Evolutionary conservation across 768 basidiomycete species (phyloP).

Genomic region (Russula lepida): DNA sequence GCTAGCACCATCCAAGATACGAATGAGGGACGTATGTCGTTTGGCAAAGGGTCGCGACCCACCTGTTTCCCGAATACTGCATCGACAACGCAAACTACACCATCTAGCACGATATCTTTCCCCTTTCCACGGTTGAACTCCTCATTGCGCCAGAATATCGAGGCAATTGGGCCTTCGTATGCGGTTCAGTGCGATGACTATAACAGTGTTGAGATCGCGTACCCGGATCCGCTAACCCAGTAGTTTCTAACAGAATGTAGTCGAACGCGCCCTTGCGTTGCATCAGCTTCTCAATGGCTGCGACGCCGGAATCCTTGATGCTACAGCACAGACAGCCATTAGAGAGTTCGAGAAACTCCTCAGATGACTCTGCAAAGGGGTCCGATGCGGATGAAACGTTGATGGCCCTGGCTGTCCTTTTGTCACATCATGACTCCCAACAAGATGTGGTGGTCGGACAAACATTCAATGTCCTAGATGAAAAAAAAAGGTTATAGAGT

Average conservation of each 20-base stretch:
- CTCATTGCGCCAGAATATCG: constrained; percentile 83
- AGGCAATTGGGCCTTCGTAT: constrained; percentile 66
- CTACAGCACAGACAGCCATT: constrained; percentile 99
- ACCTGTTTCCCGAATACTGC: constrained; percentile 70
- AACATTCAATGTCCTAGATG: constrained; percentile 85
- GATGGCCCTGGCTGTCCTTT: constrained; percentile 65
- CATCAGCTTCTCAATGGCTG: constrained; percentile 92
- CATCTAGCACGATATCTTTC: constrained; percentile 69
- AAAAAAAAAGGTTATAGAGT: constrained; percentile 15
- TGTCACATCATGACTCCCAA: neutral
- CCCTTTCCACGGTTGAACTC: constrained; percentile 64
- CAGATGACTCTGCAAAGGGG: constrained; percentile 54
- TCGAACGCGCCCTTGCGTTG: constrained; percentile 81
- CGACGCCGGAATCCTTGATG: constrained; percentile 87
- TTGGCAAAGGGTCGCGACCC: neutral
- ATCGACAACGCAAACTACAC: constrained; percentile 89
- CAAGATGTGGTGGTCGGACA: constrained; percentile 8
- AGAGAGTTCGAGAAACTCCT: constrained; percentile 86
- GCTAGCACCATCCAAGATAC: constrained; percentile 35
- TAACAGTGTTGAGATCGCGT: constrained; percentile 7
- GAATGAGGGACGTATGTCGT: neutral
- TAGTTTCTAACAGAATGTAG: constrained; percentile 92
- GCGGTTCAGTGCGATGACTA: neutral
- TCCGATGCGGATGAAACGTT: constrained; percentile 65
- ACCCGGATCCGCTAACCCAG: constrained; percentile 95